phyloP scores from a whole-genome alignment of 2,329 filamentous ascomycete genomes.

The Claviceps sp. region DNA sequence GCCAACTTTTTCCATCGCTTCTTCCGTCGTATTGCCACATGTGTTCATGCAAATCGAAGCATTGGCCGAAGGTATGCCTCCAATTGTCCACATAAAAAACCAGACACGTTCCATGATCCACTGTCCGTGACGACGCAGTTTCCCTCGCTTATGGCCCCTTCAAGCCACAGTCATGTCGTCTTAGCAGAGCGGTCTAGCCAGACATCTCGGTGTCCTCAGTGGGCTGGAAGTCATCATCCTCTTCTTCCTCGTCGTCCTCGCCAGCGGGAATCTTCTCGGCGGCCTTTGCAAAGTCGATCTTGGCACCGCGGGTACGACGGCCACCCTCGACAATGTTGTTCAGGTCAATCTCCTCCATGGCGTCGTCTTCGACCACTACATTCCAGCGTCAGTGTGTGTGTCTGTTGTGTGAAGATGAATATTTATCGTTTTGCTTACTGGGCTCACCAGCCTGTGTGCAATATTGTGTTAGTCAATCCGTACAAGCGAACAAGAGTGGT shows the following conservation, averaged over 20 bases:
- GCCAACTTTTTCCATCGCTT: not conserved
- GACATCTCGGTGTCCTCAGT: slow-evolving; percentile 58
- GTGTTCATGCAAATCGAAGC: not conserved
- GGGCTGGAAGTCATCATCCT: slow-evolving; percentile 58
- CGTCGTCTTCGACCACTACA: slow-evolving; percentile 47
- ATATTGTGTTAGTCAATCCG: slow-evolving; percentile 11
- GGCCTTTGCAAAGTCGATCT: slow-evolving; percentile 88
- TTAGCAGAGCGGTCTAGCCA: slow-evolving; percentile 12
- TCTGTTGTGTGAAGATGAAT: not conserved
- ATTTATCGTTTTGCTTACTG: slow-evolving; percentile 12
- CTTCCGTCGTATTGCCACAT: not conserved
- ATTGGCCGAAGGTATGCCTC: not conserved
- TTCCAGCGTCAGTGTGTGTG: not conserved
- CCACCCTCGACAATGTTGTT: slow-evolving; percentile 72
- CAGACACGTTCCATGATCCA: not conserved
- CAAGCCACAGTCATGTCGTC: not conserved
- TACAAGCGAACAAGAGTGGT: not conserved
- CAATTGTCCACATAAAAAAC: not conserved
- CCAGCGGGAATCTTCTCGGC: slow-evolving; percentile 59
- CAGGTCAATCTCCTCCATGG: slow-evolving; percentile 81
- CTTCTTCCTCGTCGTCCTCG: slow-evolving; percentile 65
- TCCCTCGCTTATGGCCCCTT: not conserved
- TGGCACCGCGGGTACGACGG: slow-evolving; percentile 78
- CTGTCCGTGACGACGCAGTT: not conserved
- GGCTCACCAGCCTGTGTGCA: slow-evolving; percentile 14